Evolutionary conservation across 2,329 filamentous ascomycete genomes (phyloP), one percentile per base, ranked within the genome.

Genomic region (Trichoderma polysporum): DNA sequence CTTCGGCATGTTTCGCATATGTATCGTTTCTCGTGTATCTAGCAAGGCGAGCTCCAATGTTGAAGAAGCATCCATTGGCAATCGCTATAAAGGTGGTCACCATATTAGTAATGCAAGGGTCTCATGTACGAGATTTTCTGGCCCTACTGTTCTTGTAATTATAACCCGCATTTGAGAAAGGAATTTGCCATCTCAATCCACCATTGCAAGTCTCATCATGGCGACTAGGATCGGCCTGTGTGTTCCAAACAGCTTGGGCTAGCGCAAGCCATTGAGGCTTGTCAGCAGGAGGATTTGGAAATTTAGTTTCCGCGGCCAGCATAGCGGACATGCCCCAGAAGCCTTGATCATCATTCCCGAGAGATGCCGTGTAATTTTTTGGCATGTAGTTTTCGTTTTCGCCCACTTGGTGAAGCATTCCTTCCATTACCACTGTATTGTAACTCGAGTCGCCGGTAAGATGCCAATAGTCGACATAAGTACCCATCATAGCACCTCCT

Each of bases 171-270:
- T 94, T 93, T 70, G 90, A 89, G 1, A 86, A 81, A 66, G 88
- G 91, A 68, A 94, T 90, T 80, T 95, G 91, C 90, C 91, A 93
- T 72, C 90, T 83, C 71, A 94, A 74, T 10, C 91, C 91, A 70
- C 91, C 91, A 25, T 83, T 81, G 72, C 91, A 94, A 2, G 82
- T 82, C 0, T 82, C 76, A 6, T 83, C 85, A 73, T 93, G 89
- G 80, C 91, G 91, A 50, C 89, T 84, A 13, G 83, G 79, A 53
- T 78, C 71, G 0, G 85, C 87, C 67, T 85, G 82, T 1, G 86
- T 86, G 70, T 91, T 88, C 74, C 86, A 94, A 4, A 91, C 89
- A 50, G 87, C 89, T 75, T 91, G 87, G 0, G 88, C 90, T 4
- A 93, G 82, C 1, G 88, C 83, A 15, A 90, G 78, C 85, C 88